Conservation (phyloP, 1,139 yeast species). For the Casaregolazyma suthepensis region DNA sequence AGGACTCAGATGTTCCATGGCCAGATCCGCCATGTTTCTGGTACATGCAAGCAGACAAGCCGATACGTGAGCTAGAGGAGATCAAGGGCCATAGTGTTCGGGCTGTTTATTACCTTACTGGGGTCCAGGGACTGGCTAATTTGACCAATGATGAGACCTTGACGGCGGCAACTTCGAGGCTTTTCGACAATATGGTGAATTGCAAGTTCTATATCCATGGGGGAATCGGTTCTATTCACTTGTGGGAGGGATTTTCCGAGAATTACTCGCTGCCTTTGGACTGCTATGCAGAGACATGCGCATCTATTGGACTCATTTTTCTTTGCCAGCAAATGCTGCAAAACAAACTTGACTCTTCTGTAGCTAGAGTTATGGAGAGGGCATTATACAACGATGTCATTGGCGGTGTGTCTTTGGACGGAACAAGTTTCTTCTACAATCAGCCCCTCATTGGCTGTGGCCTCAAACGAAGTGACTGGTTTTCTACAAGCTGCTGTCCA, state of each 20-base stretch:
- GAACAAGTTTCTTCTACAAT: conserved; percentile 8
- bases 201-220: conserved; percentile 26
- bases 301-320: conserved; percentile 13
- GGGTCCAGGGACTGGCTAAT: conserved; percentile 8
- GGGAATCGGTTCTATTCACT: conserved; percentile 26
- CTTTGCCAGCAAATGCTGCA: conserved; percentile 9
- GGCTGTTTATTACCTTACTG: conserved; percentile 7
- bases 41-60: conserved; percentile 18
- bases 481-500: conserved; percentile 26
- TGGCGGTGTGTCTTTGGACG: conserved; percentile 10
- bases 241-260: conserved; percentile 29
- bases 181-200: conserved; percentile 25
- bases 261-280: conserved; percentile 24
- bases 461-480: conserved; percentile 23
- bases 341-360: background rate
- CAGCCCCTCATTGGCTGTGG: conserved; percentile 21
- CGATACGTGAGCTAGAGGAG: conserved; percentile 8
- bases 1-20: conserved; percentile 12
- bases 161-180: conserved; percentile 15
- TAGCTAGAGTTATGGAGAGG: conserved; percentile 7
- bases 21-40: conserved; percentile 24
- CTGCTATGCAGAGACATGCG: conserved; percentile 28
- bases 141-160: conserved; percentile 17
- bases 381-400: conserved; percentile 8
- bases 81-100: conserved; percentile 10